These are phyloP conservation scores for Malassezia psittaci DNA, from an alignment of 1,284 basidiomycete species.

Conservation along the genomic window DNA sequence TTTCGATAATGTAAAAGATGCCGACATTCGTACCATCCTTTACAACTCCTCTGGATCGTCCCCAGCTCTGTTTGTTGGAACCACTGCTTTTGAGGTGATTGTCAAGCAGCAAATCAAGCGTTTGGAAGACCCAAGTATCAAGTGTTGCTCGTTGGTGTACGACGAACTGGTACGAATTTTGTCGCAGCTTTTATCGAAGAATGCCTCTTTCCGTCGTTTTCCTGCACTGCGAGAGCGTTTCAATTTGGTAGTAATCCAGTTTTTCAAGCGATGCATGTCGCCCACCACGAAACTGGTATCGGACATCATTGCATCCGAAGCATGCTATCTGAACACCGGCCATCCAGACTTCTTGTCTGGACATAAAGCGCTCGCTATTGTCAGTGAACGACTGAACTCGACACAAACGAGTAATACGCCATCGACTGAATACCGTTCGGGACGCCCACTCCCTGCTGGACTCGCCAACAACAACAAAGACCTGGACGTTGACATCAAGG, in stretches of 20 bases:
- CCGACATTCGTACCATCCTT: constrained; percentile 84
- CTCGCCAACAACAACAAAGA: constrained; percentile 83
- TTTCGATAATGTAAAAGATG: constrained; percentile 95
- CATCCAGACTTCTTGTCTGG: constrained; percentile 96
- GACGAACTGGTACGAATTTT: constrained; percentile 94
- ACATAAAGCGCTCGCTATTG: constrained; percentile 87
- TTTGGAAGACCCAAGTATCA: constrained; percentile 80
- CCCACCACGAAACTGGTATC: constrained; percentile 89
- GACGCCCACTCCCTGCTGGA: constrained; percentile 47
- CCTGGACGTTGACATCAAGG: constrained; percentile 76
- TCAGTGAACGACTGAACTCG: constrained; percentile 67
- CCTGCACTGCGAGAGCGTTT: constrained; percentile 87
- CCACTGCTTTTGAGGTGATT: constrained; percentile 91
- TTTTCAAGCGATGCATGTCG: constrained; percentile 84
- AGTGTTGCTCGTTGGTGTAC: constrained; percentile 87
- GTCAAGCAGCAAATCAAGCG: constrained; percentile 97
- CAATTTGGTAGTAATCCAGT: constrained; percentile 85
- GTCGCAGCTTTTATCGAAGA: constrained; percentile 74
- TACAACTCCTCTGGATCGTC: constrained; percentile 98
- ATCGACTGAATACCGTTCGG: constrained; percentile 49
- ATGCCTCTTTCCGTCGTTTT: constrained; percentile 84
- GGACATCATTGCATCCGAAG: constrained; percentile 65
- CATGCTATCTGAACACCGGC: constrained; percentile 72
- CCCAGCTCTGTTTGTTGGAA: constrained; percentile 88
- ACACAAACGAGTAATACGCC: constrained; percentile 26